phyloP scores from a whole-genome alignment of 306 rosid species.

The Vigna unguiculata region DNA sequence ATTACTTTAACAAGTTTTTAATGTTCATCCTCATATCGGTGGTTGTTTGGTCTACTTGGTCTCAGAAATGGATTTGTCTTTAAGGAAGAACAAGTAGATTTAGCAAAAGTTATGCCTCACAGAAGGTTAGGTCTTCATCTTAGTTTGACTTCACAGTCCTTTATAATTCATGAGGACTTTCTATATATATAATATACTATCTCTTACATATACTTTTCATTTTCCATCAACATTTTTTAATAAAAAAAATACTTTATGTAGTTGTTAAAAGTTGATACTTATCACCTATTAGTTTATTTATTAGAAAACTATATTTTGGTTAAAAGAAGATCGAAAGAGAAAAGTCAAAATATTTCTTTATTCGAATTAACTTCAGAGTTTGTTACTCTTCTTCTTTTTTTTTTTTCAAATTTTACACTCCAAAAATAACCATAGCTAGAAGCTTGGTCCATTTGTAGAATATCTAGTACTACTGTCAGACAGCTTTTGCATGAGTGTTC shows the following conservation, averaged over 20 bases:
- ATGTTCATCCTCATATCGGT: neutral
- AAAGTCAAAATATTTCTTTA: neutral
- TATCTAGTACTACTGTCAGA: neutral
- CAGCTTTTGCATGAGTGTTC: neutral
- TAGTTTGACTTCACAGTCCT: neutral
- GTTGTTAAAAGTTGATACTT: too few species aligned
- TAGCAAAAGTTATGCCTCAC: neutral
- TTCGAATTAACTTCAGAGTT: neutral
- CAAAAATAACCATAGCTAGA: neutral
- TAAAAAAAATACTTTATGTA: too few species aligned
- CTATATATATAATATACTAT: neutral
- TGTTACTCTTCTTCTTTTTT: neutral
- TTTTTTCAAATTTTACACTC: neutral
- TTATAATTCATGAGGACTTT: neutral
- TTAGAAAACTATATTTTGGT: neutral
- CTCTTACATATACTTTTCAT: too few species aligned
- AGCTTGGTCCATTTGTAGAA: neutral
- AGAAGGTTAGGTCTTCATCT: neutral
- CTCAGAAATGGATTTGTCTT: neutral
- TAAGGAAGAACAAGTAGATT: neutral
- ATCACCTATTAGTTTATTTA: neutral
- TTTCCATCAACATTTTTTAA: too few species aligned
- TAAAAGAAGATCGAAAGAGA: neutral
- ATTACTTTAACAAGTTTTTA: neutral
- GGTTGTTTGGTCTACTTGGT: neutral